Conservation (phyloP, 2,329 filamentous ascomycete genomes). For the Gyromitra esculenta region DNA sequence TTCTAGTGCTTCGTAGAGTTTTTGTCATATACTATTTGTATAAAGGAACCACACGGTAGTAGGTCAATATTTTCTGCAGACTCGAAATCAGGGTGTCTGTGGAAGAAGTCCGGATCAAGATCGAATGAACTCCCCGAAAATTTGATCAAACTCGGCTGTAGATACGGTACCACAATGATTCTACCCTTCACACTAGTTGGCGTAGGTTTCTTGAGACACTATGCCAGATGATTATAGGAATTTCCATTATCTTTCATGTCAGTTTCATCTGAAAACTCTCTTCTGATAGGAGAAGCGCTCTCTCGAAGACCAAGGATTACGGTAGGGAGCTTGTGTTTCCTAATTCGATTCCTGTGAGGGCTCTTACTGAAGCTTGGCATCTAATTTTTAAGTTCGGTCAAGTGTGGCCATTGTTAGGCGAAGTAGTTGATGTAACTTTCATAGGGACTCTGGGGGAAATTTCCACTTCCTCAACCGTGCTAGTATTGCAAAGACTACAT, state of each 20-base stretch:
- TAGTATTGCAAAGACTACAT: neutral
- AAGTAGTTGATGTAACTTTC: conserved; percentile 4
- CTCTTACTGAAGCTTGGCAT: conserved; percentile 2
- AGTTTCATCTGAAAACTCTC: conserved; percentile 6
- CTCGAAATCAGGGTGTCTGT: conserved; percentile 7
- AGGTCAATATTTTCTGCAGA: neutral
- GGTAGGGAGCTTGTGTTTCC: neutral
- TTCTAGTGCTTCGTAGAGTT: neutral
- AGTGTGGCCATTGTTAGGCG: conserved; percentile 7
- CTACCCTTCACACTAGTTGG: neutral
- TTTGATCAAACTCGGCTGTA: conserved; percentile 17
- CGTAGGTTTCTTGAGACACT: conserved; percentile 15
- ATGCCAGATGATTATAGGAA: conserved; percentile 18
- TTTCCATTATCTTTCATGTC: conserved; percentile 8
- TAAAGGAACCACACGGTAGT: neutral
- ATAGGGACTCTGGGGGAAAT: neutral
- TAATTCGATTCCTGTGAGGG: neutral
- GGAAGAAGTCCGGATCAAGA: conserved; percentile 12
- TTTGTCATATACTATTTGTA: conserved; percentile 5
- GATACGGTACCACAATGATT: conserved; percentile 4
- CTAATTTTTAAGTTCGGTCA: neutral
- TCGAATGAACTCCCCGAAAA: conserved; percentile 8
- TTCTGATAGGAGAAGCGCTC: conserved; percentile 8
- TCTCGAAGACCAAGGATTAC: conserved; percentile 4
- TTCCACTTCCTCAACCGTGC: neutral